Evolutionary conservation across 106 monocot genomes (phyloP).

Genomic region (Chionographis japonica): DNA sequence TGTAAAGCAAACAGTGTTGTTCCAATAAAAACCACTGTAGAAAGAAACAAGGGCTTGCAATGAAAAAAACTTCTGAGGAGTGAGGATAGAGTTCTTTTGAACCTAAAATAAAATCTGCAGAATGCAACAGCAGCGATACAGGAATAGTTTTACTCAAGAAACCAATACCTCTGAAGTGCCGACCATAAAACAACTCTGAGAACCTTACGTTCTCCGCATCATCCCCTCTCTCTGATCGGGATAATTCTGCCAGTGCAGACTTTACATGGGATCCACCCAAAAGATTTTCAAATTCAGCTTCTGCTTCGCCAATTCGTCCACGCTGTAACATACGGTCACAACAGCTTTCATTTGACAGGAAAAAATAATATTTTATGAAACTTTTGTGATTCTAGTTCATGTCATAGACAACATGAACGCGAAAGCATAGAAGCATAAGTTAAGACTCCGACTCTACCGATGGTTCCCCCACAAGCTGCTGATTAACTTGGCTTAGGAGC

Average conservation of each 20-base stretch:
- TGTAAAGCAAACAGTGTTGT: conserved; percentile 93
- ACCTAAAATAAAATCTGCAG: neutral
- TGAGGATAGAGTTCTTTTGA: neutral
- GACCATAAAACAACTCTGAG: conserved; percentile 80
- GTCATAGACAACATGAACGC: too few species aligned
- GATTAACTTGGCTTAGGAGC: too few species aligned
- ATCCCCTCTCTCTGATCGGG: conserved; percentile 69
- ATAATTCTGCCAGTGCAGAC: conserved; percentile 70
- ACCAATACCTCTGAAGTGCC: conserved; percentile 64
- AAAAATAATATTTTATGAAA: neutral
- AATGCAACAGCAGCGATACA: neutral
- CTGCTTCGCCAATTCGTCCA: conserved; percentile 84
- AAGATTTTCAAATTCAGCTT: conserved; percentile 76
- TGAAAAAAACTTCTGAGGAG: conserved; percentile 30
- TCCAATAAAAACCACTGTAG: conserved; percentile 97
- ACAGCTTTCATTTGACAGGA: neutral
- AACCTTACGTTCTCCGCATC: conserved; percentile 64
- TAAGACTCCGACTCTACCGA: too few species aligned
- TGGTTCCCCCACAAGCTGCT: too few species aligned
- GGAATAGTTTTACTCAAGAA: neutral
- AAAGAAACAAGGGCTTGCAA: conserved; percentile 46
- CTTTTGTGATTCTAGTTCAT: too few species aligned
- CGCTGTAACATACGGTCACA: conserved; percentile 26
- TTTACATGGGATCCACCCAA: conserved; percentile 73
- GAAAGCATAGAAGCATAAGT: too few species aligned